These are phyloP conservation scores for Saturnispora halmiae DNA, from an alignment of 805 yeast species.

Conservation along the genomic window DNA sequence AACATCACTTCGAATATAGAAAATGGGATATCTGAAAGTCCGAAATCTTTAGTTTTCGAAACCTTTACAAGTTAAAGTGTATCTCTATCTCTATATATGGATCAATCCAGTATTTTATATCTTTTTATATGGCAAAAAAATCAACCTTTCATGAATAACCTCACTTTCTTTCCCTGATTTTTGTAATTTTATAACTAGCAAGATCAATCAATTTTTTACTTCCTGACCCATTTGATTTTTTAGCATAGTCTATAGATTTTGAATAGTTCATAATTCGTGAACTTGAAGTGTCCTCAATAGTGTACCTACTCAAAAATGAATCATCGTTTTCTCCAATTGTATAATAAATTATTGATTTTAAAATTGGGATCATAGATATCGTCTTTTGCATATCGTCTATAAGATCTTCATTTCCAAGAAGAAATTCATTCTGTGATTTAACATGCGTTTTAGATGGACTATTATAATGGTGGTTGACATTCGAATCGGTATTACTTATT, in stretches of 20 bases:
- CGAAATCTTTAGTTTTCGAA: slow-evolving; percentile 7
- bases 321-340: slow-evolving; percentile 16
- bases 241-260: background rate
- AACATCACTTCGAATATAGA: background rate
- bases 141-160: background rate
- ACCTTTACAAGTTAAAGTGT: slow-evolving; percentile 1
- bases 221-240: background rate
- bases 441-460: too few species aligned
- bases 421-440: background rate
- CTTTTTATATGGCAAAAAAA: too few species aligned
- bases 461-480: too few species aligned
- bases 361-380: slow-evolving; percentile 17
- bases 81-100: too few species aligned
- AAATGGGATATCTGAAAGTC: slow-evolving; percentile 2
- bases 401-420: background rate
- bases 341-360: slow-evolving; percentile 21
- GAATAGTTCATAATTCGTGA: slow-evolving; percentile 15
- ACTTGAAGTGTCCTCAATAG: slow-evolving; percentile 18
- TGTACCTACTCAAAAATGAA: slow-evolving; percentile 6
- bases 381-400: background rate
- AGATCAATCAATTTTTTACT: slow-evolving; percentile 14
- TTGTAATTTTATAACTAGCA: slow-evolving; percentile 13
- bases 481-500: background rate
- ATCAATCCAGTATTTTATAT: too few species aligned
- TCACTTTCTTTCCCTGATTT: slow-evolving; percentile 8